Evolutionary conservation across 129 eudicot genomes (phyloP).

Genomic region (Scalesia atractyloides): DNA sequence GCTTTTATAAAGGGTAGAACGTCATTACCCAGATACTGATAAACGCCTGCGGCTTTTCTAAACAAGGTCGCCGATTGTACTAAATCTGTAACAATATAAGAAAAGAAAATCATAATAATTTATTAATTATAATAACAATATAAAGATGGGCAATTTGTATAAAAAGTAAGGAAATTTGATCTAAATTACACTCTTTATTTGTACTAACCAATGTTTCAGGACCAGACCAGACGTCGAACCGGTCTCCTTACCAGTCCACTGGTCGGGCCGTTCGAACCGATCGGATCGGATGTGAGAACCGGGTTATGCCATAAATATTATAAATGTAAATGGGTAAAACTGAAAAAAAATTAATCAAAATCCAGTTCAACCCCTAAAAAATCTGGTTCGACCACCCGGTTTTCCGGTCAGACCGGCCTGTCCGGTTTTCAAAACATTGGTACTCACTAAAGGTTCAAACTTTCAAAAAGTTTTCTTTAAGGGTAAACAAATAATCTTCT

Average conservation of each 20-base stretch:
- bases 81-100: conserved; percentile 45
- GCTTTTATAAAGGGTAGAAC: conserved; percentile 46
- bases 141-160: neutral
- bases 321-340: too few species aligned
- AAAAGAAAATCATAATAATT: neutral
- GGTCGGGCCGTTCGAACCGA: too few species aligned
- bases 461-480: neutral
- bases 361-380: too few species aligned
- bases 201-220: neutral
- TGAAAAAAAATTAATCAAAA: too few species aligned
- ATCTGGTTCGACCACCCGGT: too few species aligned
- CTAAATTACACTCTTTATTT: neutral
- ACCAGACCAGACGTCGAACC: too few species aligned
- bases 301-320: too few species aligned
- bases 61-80: conserved; percentile 58
- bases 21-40: conserved; percentile 48
- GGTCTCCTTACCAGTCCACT: too few species aligned
- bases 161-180: neutral
- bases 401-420: too few species aligned
- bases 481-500: neutral
- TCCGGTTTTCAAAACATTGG: too few species aligned
- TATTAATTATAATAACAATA: conserved; percentile 6
- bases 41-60: conserved; percentile 82
- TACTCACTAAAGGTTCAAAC: neutral
- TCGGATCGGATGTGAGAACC: too few species aligned